phyloP scores from a whole-genome alignment of 352 stramenopile genomes.

The Phytopythium mirpurense region DNA sequence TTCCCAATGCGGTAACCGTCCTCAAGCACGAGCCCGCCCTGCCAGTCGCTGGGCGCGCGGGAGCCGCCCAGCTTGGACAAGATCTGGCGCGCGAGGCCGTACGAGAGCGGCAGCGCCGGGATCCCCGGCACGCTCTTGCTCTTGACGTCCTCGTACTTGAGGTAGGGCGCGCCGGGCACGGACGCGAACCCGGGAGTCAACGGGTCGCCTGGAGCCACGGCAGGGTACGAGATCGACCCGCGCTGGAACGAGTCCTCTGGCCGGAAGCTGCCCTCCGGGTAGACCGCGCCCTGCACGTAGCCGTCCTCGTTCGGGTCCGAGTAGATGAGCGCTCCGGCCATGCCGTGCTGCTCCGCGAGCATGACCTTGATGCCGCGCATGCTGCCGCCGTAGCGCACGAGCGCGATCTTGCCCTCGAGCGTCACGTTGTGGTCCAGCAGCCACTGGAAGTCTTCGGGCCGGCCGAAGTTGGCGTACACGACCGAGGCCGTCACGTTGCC shows the following conservation, averaged over 20 bases:
- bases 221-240: slow-evolving; percentile 68
- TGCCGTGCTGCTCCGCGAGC: slow-evolving; percentile 64
- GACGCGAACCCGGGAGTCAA: slow-evolving; percentile 26
- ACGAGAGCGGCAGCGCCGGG: slow-evolving; percentile 64
- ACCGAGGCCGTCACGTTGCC: slow-evolving; percentile 54
- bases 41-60: slow-evolving; percentile 42
- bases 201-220: slow-evolving; percentile 79
- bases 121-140: slow-evolving; percentile 52
- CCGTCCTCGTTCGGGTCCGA: slow-evolving; percentile 86
- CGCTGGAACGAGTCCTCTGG: slow-evolving; percentile 74
- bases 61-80: slow-evolving; percentile 49
- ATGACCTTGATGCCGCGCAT: too few relatives aligned
- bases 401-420: slow-evolving; percentile 74
- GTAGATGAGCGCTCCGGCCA: slow-evolving; percentile 79
- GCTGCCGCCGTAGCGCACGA: slow-evolving; percentile 74
- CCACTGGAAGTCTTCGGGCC: slow-evolving; percentile 61
- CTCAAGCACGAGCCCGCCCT: slow-evolving; percentile 44
- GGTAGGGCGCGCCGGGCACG: slow-evolving; percentile 4
- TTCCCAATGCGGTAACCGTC: slow-evolving; percentile 69
- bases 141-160: slow-evolving; percentile 35
- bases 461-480: slow-evolving; percentile 85
- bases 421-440: slow-evolving; percentile 45
- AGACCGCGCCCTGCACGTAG: slow-evolving; percentile 48
- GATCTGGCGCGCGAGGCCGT: slow-evolving; percentile 69
- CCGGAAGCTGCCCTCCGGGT: slow-evolving; percentile 78